phyloP scores from a whole-genome alignment of 176 grass and related monocot genomes.

The Aegilops tauschii region DNA sequence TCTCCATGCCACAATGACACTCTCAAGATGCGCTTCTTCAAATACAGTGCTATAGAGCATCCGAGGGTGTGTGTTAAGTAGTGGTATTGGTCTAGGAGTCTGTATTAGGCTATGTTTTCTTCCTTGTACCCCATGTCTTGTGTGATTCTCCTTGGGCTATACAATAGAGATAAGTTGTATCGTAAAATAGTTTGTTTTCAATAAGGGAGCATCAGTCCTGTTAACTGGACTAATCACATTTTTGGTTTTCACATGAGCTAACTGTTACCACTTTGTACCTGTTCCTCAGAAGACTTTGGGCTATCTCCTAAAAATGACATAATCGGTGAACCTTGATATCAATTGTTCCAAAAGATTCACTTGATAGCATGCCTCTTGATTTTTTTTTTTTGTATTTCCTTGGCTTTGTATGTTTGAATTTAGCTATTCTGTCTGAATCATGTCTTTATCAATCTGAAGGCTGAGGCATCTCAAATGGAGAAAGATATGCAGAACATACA shows the following conservation, averaged over 20 bases:
- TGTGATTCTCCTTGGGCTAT: no score
- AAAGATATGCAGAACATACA: constrained; percentile 48
- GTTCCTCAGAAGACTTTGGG: not conserved
- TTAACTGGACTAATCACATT: not conserved
- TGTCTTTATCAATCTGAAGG: constrained; percentile 55
- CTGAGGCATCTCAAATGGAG: constrained; percentile 64
- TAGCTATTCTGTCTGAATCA: constrained; percentile 24
- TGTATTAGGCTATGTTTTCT: no score
- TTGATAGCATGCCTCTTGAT: not conserved
- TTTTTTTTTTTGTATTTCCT: not conserved
- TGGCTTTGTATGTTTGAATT: constrained; percentile 12
- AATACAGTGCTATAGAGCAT: no score
- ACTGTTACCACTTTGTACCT: not conserved
- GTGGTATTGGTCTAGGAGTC: no score
- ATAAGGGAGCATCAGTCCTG: not conserved
- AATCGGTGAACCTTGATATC: not conserved
- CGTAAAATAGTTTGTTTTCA: not conserved
- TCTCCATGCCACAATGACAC: no score
- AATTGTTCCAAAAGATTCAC: not conserved
- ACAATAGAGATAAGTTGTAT: no score
- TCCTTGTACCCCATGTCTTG: no score
- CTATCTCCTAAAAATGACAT: not conserved
- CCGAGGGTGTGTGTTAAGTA: no score
- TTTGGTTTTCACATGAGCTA: not conserved
- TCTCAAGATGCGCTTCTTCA: no score